Base-by-base conservation (phyloP, 495 filamentous ascomycete species). In the Chaetomium tenue region DNA sequence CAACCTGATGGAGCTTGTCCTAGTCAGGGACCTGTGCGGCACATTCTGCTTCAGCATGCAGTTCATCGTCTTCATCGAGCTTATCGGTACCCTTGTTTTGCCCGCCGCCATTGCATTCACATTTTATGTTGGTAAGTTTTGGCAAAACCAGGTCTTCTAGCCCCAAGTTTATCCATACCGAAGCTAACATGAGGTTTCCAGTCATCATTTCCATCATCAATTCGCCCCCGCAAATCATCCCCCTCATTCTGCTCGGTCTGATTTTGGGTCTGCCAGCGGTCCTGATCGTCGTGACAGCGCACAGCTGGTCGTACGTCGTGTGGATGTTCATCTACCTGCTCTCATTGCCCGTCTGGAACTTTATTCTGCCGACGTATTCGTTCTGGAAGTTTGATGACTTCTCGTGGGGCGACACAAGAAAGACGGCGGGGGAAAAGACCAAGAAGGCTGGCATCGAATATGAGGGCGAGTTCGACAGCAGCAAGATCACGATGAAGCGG, bases 41-140 rank as follows among this genome's bases (percentile, higher is more conserved):
- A 99, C 95, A 0, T 99, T 99, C 80, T 99, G 95, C 83, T 99
- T 99, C 82, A 95, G 90, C 78, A 99, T 99, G 95, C 95, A 99
- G 75, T 98, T 98, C 72, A 89, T 98, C 60, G 89, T 99, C 63
- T 96, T 92, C 76, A 92, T 99, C 71, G 94, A 99, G 74, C 83
- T 99, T 50, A 84, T 98, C 55, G 95, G 95, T 53, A 98, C 95
- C 0, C 81, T 98, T 51, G 95, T 99, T 15, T 81, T 99, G 4
- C 95, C 94, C 0, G 95, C 94, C 12, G 95, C 95, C 64, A 97
- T 99, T 71, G 87, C 90, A 5, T 98, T 99, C 75, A 99, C 95
- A 25, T 86, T 97, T 74, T 99, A 99, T 76, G 87, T 99, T 65
- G 86, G 88, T 91, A 86, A 84, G 87, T 84, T 30, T 37, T 33